Conservation (phyloP, 2,329 filamentous ascomycete genomes). For the Aspergillus aculeatus region DNA sequence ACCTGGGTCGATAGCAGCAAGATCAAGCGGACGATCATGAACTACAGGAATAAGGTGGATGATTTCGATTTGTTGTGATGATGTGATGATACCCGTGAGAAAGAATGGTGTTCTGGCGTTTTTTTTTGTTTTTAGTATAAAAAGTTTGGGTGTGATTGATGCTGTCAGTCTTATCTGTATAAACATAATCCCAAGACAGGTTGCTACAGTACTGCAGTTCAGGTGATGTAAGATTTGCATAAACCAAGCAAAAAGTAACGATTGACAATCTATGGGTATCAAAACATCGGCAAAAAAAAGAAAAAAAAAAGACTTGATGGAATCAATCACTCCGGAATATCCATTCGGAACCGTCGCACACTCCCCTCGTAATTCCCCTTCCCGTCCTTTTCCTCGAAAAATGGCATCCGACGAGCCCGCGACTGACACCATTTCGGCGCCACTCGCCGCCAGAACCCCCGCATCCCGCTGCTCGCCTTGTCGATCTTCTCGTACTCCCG, state of each 20-base stretch:
- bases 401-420: constrained; percentile 34
- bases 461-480: constrained; percentile 42
- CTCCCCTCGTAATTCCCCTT: constrained; percentile 44
- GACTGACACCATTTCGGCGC: constrained; percentile 43
- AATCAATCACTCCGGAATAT: constrained; percentile 36
- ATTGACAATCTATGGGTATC: constrained; percentile 12
- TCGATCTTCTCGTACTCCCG: constrained; percentile 56
- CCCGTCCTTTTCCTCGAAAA: constrained; percentile 42
- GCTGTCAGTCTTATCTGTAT: too few species aligned
- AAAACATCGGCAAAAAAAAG: not conserved
- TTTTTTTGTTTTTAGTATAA: too few species aligned
- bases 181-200: too few species aligned
- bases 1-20: constrained; percentile 96
- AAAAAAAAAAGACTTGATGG: too few species aligned
- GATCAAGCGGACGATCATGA: constrained; percentile 94
- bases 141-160: too few species aligned
- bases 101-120: not conserved
- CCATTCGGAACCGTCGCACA: constrained; percentile 47
- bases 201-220: too few species aligned
- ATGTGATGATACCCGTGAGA: not conserved
- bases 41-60: constrained; percentile 90
- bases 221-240: not conserved
- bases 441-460: constrained; percentile 43
- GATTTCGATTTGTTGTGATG: constrained; percentile 84
- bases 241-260: not conserved